A percentile compares a stretch with the other conserved stretches of the same genome.
Conservation (phyloP, 1,284 basidiomycete genomes). For the Fomitopsis betulina region DNA sequence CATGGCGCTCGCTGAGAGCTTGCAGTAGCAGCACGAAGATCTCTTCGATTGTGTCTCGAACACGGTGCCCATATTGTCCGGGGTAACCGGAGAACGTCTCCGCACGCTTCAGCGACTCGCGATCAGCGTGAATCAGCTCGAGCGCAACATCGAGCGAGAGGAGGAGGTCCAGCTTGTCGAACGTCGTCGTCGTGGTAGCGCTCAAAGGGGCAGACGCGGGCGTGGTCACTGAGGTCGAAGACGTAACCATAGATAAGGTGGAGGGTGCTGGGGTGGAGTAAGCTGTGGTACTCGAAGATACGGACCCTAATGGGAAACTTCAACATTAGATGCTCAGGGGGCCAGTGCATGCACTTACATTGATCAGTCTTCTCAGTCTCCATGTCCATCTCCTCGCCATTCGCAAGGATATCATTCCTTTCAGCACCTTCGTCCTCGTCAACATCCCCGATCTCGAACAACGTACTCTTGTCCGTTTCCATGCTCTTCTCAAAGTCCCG, state of each 20-base stretch:
- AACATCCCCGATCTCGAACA: slow-evolving; percentile 60
- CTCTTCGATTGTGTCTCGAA: slow-evolving; percentile 89
- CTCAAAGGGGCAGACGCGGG: slow-evolving; percentile 14
- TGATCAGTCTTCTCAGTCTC: slow-evolving; percentile 19
- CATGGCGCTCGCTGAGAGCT: slow-evolving; percentile 75
- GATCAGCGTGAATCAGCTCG: slow-evolving; percentile 88
- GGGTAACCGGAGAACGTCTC: slow-evolving; percentile 89
- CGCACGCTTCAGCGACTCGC: slow-evolving; percentile 87
- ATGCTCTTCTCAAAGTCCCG: slow-evolving; percentile 39
- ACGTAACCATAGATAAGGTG: slow-evolving; percentile 5
- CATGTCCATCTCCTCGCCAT: slow-evolving; percentile 16
- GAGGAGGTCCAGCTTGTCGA: slow-evolving; percentile 76
- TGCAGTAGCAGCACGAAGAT: slow-evolving; percentile 84
- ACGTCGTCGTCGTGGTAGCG: slow-evolving; percentile 23
- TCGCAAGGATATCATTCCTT: background rate
- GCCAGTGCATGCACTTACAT: slow-evolving; percentile 9
- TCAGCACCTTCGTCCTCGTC: slow-evolving; percentile 41
- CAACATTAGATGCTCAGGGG: background rate
- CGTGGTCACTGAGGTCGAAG: slow-evolving; percentile 16
- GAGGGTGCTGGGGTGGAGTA: slow-evolving; percentile 1
- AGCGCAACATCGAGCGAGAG: slow-evolving; percentile 90
- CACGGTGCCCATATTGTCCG: slow-evolving; percentile 75
- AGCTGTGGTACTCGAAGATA: slow-evolving; percentile 16
- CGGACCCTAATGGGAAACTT: slow-evolving; percentile 13
- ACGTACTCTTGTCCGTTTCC: slow-evolving; percentile 30